A percentile compares a stretch with the other conserved stretches of the same genome.
Evolutionary conservation across 495 filamentous ascomycete genomes (phyloP).

Genomic region (Margaritispora aquatica): DNA sequence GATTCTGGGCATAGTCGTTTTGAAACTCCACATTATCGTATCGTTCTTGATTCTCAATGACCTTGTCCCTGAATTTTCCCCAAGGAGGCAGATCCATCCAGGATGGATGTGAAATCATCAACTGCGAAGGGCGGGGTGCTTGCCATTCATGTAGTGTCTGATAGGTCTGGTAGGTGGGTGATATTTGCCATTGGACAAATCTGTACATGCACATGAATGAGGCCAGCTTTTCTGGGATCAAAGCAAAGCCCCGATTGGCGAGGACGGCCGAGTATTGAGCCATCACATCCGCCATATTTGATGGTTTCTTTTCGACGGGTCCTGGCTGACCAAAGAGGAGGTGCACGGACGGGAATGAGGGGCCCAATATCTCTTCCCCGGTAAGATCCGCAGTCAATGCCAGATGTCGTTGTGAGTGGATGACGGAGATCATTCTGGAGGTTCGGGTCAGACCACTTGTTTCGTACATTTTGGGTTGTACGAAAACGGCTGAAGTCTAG

Average conservation of each 20-base stretch:
- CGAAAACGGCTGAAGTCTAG: no score
- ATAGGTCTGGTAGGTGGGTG: slow-evolving; percentile 22
- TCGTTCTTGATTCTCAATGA: slow-evolving; percentile 26
- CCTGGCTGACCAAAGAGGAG: slow-evolving; percentile 19
- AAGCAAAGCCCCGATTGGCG: slow-evolving; percentile 19
- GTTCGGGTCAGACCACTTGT: no score
- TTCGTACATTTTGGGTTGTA: no score
- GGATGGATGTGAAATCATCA: slow-evolving; percentile 23
- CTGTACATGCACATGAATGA: slow-evolving; percentile 26
- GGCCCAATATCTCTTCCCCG: slow-evolving; percentile 16
- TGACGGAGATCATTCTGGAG: slow-evolving; percentile 19
- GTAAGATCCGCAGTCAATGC: slow-evolving; percentile 7
- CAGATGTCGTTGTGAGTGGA: slow-evolving; percentile 22
- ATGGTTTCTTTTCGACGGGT: slow-evolving; percentile 12
- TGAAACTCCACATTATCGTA: slow-evolving; percentile 30
- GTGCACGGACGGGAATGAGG: slow-evolving; percentile 19
- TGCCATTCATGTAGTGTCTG: slow-evolving; percentile 23
- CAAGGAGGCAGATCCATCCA: slow-evolving; percentile 30
- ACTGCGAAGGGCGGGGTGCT: slow-evolving; percentile 21
- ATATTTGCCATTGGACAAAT: slow-evolving; percentile 28
- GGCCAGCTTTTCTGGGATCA: slow-evolving; percentile 20
- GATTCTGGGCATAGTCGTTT: slow-evolving; percentile 21
- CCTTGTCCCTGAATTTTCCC: slow-evolving; percentile 25
- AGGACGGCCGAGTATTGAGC: slow-evolving; percentile 17
- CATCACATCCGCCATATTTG: slow-evolving; percentile 20